These are phyloP conservation scores for Cladorrhinum sp. DNA, from an alignment of 2,329 filamentous ascomycete species.

Conservation along the genomic window DNA sequence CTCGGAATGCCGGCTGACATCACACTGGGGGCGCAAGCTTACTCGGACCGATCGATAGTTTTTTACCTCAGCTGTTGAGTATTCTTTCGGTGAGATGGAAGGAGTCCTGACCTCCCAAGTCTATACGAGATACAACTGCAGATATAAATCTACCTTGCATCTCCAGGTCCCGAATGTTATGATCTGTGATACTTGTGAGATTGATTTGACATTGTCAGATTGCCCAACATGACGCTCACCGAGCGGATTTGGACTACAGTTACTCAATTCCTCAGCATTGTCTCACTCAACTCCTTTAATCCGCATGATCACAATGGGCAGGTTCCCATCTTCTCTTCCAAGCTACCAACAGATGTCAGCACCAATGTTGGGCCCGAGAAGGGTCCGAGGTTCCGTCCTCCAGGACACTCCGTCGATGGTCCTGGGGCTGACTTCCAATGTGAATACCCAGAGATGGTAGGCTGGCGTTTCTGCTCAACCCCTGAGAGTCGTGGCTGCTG, in stretches of 20 bases:
- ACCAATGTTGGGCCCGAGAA: background rate
- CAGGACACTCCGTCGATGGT: background rate
- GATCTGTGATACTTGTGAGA: background rate
- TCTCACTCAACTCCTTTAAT: background rate
- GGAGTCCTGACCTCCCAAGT: background rate
- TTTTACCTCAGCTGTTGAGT: background rate
- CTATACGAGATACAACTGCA: background rate
- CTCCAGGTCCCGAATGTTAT: background rate
- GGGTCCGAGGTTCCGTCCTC: background rate
- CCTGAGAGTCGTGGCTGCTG: slow-evolving; percentile 28
- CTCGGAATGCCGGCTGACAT: background rate
- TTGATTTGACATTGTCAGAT: background rate
- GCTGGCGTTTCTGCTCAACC: slow-evolving; percentile 26
- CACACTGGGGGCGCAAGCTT: background rate
- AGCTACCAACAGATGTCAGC: background rate
- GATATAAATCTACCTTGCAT: background rate
- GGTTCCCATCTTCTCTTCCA: background rate
- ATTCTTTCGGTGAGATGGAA: background rate
- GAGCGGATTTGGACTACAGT: background rate
- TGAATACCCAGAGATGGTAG: slow-evolving; percentile 28
- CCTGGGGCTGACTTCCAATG: slow-evolving; percentile 23
- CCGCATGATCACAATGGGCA: background rate
- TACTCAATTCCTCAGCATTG: background rate
- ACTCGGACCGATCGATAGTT: background rate
- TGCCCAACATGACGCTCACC: background rate